These are phyloP conservation scores for Stevia rebaudiana DNA, from an alignment of 140 eudicot species.

Conservation along the genomic window DNA sequence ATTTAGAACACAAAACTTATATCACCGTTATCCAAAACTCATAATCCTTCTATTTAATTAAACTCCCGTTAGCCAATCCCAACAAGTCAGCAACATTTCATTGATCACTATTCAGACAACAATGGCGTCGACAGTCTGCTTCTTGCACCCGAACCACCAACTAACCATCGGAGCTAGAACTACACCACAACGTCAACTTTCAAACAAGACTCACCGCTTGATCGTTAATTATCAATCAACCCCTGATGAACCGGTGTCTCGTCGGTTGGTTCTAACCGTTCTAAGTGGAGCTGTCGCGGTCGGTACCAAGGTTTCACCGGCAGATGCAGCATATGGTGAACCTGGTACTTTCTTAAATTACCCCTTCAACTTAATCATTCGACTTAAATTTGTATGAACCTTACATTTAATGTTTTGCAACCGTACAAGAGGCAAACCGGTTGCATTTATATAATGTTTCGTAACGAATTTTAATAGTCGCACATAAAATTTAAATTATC, in stretches of 20 bases:
- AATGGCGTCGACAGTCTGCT: constrained; percentile 76
- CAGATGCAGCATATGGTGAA: constrained; percentile 98
- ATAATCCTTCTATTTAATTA: neutral
- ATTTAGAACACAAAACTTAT: neutral
- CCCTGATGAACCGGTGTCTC: constrained; percentile 36
- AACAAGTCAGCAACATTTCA: neutral
- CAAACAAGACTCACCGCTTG: too few species aligned
- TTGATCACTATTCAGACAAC: neutral
- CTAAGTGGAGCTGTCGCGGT: constrained; percentile 93
- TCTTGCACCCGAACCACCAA: constrained; percentile 56
- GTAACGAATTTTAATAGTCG: too few species aligned
- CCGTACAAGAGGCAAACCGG: too few species aligned
- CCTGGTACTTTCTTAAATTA: constrained; percentile 45
- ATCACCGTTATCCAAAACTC: neutral
- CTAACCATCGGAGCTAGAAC: too few species aligned
- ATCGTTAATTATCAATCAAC: too few species aligned
- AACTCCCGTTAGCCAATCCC: too few species aligned
- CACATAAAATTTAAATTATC: too few species aligned
- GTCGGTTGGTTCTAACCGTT: constrained; percentile 78
- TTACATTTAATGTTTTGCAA: too few species aligned
- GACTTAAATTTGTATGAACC: too few species aligned
- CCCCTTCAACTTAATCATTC: too few species aligned
- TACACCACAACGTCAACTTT: too few species aligned
- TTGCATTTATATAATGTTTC: too few species aligned
- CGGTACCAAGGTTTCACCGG: constrained; percentile 87